Conservation (phyloP, 495 filamentous ascomycete genomes). For the Elasticomyces elasticus region DNA sequence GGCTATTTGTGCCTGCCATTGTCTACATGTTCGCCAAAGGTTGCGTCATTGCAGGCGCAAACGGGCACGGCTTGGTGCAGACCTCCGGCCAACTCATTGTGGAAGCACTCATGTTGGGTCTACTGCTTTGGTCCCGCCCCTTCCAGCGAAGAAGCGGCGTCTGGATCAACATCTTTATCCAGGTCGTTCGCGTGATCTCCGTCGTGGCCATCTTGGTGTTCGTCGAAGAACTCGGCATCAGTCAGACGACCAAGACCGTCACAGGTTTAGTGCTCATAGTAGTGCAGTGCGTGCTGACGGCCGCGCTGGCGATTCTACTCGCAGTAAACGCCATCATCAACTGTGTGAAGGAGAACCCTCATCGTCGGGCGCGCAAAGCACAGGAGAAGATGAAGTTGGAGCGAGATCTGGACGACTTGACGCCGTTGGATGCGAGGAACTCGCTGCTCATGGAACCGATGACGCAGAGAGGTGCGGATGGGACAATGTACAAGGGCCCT, state of each 20-base stretch:
- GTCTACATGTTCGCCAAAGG: constrained; percentile 89
- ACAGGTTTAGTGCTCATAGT: constrained; percentile 83
- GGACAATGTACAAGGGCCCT: constrained; percentile 15
- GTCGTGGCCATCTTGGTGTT: constrained; percentile 85
- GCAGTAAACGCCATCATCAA: constrained; percentile 77
- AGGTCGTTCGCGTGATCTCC: constrained; percentile 86
- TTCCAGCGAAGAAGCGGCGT: constrained; percentile 78
- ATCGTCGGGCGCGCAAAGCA: constrained; percentile 74
- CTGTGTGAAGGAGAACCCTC: constrained; percentile 79
- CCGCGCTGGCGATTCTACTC: constrained; percentile 76
- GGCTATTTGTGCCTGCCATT: constrained; percentile 87
- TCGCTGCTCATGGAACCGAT: constrained; percentile 60
- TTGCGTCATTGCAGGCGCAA: constrained; percentile 71
- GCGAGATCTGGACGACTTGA: constrained; percentile 76
- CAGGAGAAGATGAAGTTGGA: constrained; percentile 71
- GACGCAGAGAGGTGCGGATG: constrained; percentile 24
- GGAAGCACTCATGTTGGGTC: constrained; percentile 57
- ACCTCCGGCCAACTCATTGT: constrained; percentile 68
- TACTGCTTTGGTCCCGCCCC: constrained; percentile 76
- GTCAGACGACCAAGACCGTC: constrained; percentile 91
- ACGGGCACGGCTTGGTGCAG: constrained; percentile 79
- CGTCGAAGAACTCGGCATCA: constrained; percentile 82
- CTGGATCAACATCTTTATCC: constrained; percentile 88
- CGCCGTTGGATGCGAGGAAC: constrained; percentile 81
- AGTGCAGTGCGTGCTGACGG: constrained; percentile 77